phyloP scores from a whole-genome alignment of 2,329 filamentous ascomycete genomes.

The Byssothecium circinans region DNA sequence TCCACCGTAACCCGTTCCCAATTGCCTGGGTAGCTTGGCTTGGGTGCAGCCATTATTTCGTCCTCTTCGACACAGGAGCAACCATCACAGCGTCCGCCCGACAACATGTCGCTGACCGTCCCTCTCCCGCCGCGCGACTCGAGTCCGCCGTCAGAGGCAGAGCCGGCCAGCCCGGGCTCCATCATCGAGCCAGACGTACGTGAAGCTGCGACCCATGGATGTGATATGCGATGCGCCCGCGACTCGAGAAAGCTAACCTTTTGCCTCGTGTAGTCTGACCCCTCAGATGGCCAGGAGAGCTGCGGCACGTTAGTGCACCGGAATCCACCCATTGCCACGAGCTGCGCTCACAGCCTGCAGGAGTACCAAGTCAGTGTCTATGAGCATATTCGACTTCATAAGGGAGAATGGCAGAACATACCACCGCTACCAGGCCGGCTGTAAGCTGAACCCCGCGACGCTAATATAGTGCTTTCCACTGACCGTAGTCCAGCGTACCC shows the following conservation, averaged over 20 bases:
- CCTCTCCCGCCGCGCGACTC: slow-evolving; percentile 19
- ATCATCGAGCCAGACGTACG: slow-evolving; percentile 31
- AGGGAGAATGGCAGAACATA: slow-evolving; percentile 47
- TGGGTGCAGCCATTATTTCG: no score
- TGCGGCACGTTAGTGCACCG: slow-evolving; percentile 35
- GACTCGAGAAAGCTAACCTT: slow-evolving; percentile 17
- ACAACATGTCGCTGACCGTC: slow-evolving; percentile 25
- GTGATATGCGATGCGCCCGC: not conserved
- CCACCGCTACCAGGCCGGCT: slow-evolving; percentile 44
- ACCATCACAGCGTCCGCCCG: not conserved
- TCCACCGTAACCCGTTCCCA: not conserved
- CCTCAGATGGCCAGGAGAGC: slow-evolving; percentile 33
- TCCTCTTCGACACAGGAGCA: not conserved
- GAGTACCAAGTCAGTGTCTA: slow-evolving; percentile 43
- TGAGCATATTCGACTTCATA: slow-evolving; percentile 44
- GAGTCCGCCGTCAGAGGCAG: slow-evolving; percentile 24
- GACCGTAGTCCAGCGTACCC: slow-evolving; percentile 38
- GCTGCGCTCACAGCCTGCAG: slow-evolving; percentile 28
- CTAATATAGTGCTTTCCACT: slow-evolving; percentile 11
- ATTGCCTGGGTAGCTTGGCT: no score
- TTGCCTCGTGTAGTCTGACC: slow-evolving; percentile 31
- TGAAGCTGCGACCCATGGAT: slow-evolving; percentile 4
- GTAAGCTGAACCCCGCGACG: slow-evolving; percentile 25
- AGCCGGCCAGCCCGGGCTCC: slow-evolving; percentile 23
- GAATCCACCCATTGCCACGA: slow-evolving; percentile 1